Base-by-base conservation (phyloP, 345 rosid species). In the Capsella bursapastoris region DNA sequence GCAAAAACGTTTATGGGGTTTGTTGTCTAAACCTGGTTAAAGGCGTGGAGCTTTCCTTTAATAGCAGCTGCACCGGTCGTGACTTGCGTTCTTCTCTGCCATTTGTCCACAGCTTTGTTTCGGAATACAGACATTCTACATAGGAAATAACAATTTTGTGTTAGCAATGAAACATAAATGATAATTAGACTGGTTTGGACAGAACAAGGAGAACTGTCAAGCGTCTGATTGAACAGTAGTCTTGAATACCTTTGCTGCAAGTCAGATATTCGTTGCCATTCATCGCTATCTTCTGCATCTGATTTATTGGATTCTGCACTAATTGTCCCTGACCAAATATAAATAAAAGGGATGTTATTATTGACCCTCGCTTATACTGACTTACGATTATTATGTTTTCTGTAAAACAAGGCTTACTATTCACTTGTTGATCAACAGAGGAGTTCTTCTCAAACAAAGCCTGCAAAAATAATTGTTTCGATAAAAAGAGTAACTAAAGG, bases 11-110 rank as follows among this genome's bases (percentile, higher is more conserved):
- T 27, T 70, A 8, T 56, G 47, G 18, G 31, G 27, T 3, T 34
- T 53, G 45, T 58, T 52, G 75, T 14, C 22, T 12, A 63, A 80
- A 95, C 99, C 99, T 92, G 99, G 85, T 92, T 90, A 81, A 95
- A 95, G 68, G 97, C 99, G 1, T 90, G 91, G 66, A 92, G 84
- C 78, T 89, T 92, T 78, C 86, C 84, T 77, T 83, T 92, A 12
- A 92, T 84, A 57, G 99, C 97, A 69, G 97, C 96, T 58, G 92
- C 92, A 75, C 97, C 98, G 66, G 89, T 92, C 16, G 91, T 89
- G 66, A 95, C 91, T 71, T 86, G 92, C 40, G 98, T 83, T 84
- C 89, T 92, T 59, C 97, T 90, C 75, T 95, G 93, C 98, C 99
- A 92, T 77, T 88, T 90, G 78, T 95, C 96, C 55, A 95, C 82